A percentile compares a stretch with the other conserved stretches of the same genome.
These are phyloP conservation scores for Fusarium bactridioides DNA, from an alignment of 2,329 filamentous ascomycete species.

Conservation along the genomic window DNA sequence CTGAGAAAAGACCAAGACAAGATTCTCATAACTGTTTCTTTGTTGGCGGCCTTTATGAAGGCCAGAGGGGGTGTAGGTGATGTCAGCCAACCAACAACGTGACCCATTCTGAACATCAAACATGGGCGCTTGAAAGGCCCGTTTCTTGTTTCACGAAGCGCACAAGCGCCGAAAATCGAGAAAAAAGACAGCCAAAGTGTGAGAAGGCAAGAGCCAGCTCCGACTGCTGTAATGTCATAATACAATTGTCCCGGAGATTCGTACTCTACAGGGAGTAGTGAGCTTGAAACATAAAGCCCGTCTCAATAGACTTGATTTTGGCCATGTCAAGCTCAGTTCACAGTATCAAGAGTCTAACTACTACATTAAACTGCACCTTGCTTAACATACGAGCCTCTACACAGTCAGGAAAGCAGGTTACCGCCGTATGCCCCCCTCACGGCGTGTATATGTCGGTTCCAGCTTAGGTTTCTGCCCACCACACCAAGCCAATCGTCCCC, in stretches of 20 bases:
- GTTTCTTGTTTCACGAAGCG: constrained; percentile 38
- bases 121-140: constrained; percentile 21
- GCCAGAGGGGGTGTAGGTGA: background rate
- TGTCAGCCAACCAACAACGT: constrained; percentile 29
- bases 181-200: background rate
- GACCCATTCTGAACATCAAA: constrained; percentile 29
- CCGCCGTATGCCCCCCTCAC: background rate
- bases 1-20: constrained; percentile 2
- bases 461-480: background rate
- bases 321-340: background rate
- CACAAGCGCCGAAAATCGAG: constrained; percentile 31
- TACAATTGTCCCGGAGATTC: background rate
- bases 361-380: background rate
- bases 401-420: background rate
- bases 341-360: background rate
- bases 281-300: background rate
- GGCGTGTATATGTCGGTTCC: background rate
- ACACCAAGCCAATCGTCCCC: background rate
- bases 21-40: background rate
- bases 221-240: background rate
- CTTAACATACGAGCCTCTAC: background rate
- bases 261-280: background rate
- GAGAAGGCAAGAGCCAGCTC: background rate
- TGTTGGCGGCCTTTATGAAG: background rate
- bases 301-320: background rate